Percentiles rank a stretch among this genome's conserved stretches.
These are phyloP conservation scores for Pelargonium myrrhifolium DNA, from an alignment of 441 rosid genomes.

Conservation along the genomic window DNA sequence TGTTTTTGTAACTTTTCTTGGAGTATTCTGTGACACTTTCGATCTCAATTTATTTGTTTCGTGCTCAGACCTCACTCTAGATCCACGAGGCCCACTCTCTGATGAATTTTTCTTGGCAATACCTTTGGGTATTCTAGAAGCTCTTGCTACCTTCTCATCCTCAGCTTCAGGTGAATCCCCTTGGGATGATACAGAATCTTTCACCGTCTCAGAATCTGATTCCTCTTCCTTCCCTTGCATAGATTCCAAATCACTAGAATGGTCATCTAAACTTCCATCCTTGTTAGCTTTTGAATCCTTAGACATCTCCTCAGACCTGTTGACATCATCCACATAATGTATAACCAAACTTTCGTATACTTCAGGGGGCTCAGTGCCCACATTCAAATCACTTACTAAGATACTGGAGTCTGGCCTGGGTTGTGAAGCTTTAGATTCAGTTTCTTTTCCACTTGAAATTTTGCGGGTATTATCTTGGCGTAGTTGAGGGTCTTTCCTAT, in stretches of 20 bases:
- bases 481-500: constrained; percentile 31
- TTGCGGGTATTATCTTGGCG: constrained; percentile 29
- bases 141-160: constrained; percentile 45
- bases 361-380: constrained; percentile 40
- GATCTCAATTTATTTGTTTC: constrained; percentile 33
- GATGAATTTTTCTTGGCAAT: constrained; percentile 27
- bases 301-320: constrained; percentile 40
- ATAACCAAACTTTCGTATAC: constrained; percentile 44
- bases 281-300: constrained; percentile 28
- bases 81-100: constrained; percentile 30
- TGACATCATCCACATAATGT: constrained; percentile 50
- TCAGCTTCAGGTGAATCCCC: constrained; percentile 44
- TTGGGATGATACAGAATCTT: constrained; percentile 60
- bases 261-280: constrained; percentile 32
- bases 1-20: constrained; percentile 36
- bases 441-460: constrained; percentile 28
- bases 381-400: constrained; percentile 38
- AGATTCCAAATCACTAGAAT: constrained; percentile 37
- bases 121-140: constrained; percentile 28
- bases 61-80: constrained; percentile 26
- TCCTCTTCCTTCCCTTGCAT: constrained; percentile 42
- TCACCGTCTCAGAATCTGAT: constrained; percentile 43
- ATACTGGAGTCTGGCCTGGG: constrained; percentile 29
- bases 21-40: constrained; percentile 28
- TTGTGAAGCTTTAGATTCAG: constrained; percentile 29